Base-by-base conservation (phyloP, 192 early-diverging fungal species). In the Pilaira anomala region DNA sequence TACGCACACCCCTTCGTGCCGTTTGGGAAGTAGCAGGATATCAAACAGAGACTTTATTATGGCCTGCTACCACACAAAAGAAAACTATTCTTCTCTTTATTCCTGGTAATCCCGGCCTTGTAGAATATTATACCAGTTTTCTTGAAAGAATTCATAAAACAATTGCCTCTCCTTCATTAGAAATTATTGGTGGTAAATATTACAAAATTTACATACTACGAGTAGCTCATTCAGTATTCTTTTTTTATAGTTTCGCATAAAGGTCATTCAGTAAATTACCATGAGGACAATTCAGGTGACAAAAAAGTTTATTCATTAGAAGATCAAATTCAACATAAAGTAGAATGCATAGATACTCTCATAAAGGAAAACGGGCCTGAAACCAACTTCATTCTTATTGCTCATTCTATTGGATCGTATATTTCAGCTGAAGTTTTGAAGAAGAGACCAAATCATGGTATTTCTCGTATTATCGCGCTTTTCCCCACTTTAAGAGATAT, bases 401-500 rank as follows among this genome's bases (percentile, higher is more conserved):
- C 85, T 2, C 90, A 92, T 68, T 85, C 83, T 6, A 79, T 92
- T 55, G 90, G 90, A 0, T 66, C 82, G 0, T 88, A 82, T 65
- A 78, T 92, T 42, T 72, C 65, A 55, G 41, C 78, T 12, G 68
- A 82, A 66, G 68, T 76, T 3, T 68, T 93, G 9, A 82, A 84
- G 45, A 79, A 78, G 40, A 76, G 85, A 6, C 85, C 88, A 14
- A 65, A 83, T 44, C 80, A 80, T 53, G 76, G 78, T 21, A 83
- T 94, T n/a, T 68, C 75, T 33, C 83, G 82, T 14, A 54, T 88
- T 5, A 84, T 91, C 60, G 71, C 73, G 0, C 72, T 96, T 48
- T 96, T 94, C 63, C 94, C 94, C 16, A 89, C 92, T 1, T 64
- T 96, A 8, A 86, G 87, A 22, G 67, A 85, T 19, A 93, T 96